Evolutionary conservation across 1,139 yeast genomes (phyloP), one percentile per base, ranked within the genome.

Genomic region (Diutina scorzettiae): DNA sequence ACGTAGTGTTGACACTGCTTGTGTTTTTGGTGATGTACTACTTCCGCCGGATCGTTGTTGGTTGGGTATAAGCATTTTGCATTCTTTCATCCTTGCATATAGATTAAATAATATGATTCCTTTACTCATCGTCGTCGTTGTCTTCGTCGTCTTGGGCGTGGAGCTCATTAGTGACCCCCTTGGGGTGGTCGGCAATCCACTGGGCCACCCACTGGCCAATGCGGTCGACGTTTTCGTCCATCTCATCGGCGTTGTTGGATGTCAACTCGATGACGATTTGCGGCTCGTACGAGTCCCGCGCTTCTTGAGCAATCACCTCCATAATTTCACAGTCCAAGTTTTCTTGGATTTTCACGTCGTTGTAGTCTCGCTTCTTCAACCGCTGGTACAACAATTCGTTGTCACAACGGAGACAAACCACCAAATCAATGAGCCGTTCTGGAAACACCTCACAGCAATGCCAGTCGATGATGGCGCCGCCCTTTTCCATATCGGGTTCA

Each of bases 381-480:
- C 99, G 69, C 47, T 86, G 95, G 57, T 72, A 82, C 33, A 93
- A 70, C 1, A 69, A 58, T 5, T 78, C 65, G 53, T 84, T 86
- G 51, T 83, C 82, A 24, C 95, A 79, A 49, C 93, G 69, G 43
- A 91, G 69, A 1, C 93, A 98, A 34, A 87, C 83, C 7, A 91
- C 97, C 46, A 91, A 69, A 58, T 91, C 99, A 42, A 93, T 83
- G 56, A 87, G 72, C 50, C 95, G 67, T 57, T 87, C 96, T 0
- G 98, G 98, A 56, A 91, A 91, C 18, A 86, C 73, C 53, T 91
- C 98, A 60, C 96, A 87, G 42, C 91, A 91, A 58, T 91, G 99
- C 98, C 98, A 93, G 61, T 91, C 99, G 19, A 91, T 71, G 20
- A 91, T 66, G 23, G 73, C 68, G 1, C 95, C 96, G n/a, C 99